phyloP scores from a whole-genome alignment of 306 rosid genomes.

The Gleditsia sinensis region DNA sequence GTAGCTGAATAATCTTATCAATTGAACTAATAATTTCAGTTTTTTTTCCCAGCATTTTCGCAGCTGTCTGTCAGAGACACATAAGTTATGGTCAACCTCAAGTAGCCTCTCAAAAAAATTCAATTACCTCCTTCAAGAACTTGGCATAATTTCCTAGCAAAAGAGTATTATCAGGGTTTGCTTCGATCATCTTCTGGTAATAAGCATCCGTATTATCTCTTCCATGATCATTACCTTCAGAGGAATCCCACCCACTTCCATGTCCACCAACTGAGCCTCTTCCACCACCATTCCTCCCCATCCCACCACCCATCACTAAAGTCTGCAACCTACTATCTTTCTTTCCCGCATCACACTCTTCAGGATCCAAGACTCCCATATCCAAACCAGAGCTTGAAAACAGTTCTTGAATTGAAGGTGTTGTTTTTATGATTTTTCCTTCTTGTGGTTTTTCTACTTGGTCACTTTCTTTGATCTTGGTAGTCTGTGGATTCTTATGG shows the following conservation, averaged over 20 bases:
- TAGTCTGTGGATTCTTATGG: constrained; percentile 1
- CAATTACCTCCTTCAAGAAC: constrained; percentile 78
- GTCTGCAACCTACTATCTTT: constrained; percentile 49
- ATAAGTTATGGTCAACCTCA: neutral
- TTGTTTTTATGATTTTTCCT: neutral
- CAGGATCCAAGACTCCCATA: constrained; percentile 8
- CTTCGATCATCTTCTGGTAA: constrained; percentile 76
- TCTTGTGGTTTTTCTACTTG: constrained; percentile 22
- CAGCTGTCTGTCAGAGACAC: neutral
- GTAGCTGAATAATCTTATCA: neutral
- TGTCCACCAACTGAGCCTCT: constrained; percentile 33
- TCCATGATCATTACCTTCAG: constrained; percentile 49
- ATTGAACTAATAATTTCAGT: neutral
- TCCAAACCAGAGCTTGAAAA: constrained; percentile 60
- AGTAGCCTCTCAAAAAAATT: neutral
- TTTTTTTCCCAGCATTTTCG: neutral
- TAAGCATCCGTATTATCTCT: constrained; percentile 60
- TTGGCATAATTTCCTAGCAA: constrained; percentile 86
- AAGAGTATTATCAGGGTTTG: constrained; percentile 78
- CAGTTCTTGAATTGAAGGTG: constrained; percentile 40
- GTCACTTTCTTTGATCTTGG: constrained; percentile 24
- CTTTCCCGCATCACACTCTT: constrained; percentile 25
- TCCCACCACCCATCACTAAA: constrained; percentile 56
- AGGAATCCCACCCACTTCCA: constrained; percentile 47
- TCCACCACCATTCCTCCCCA: constrained; percentile 61